Percentiles rank a stretch among this genome's conserved stretches.
Conservation (phyloP, 2,329 filamentous ascomycete species). For the Fusarium sp. region DNA sequence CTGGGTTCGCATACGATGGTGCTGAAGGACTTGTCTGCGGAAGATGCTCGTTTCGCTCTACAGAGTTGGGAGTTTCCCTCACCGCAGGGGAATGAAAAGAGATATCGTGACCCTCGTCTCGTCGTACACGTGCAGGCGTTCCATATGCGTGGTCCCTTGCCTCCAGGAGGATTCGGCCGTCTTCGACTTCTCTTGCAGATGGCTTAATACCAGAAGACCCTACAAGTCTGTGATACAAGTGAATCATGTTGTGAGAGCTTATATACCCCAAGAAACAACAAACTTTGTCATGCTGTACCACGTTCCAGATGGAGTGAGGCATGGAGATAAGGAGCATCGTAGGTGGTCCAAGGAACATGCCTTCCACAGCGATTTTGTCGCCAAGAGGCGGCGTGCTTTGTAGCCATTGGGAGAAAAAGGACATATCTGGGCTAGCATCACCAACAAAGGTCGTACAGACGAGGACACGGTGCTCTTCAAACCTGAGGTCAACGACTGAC, state of each 20-base stretch:
- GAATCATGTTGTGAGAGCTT: conserved; percentile 73
- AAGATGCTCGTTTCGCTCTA: conserved; percentile 38
- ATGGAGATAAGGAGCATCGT: conserved; percentile 74
- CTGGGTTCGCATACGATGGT: conserved; percentile 30
- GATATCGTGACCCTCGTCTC: conserved; percentile 44
- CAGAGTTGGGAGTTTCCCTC: conserved; percentile 35
- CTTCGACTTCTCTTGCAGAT: conserved; percentile 63
- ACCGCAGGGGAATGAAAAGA: conserved; percentile 36
- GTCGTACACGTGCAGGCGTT: conserved; percentile 43
- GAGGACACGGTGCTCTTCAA: conserved; percentile 70
- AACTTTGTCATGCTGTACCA: conserved; percentile 72
- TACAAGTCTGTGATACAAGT: conserved; percentile 68
- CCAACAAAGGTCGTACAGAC: conserved; percentile 74
- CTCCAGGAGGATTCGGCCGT: conserved; percentile 65
- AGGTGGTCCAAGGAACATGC: conserved; percentile 73
- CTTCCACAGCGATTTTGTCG: conserved; percentile 69
- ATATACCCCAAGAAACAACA: conserved; percentile 73
- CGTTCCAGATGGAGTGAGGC: conserved; percentile 69
- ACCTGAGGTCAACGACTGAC: conserved; percentile 63
- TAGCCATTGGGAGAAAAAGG: conserved; percentile 73
- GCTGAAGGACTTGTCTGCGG: conserved; percentile 44
- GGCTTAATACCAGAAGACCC: conserved; percentile 55
- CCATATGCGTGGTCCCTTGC: conserved; percentile 57
- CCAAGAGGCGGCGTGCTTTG: conserved; percentile 65
- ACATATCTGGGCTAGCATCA: conserved; percentile 72